phyloP scores from a whole-genome alignment of 2,329 filamentous ascomycete species.

The Pseudopithomyces maydicus region DNA sequence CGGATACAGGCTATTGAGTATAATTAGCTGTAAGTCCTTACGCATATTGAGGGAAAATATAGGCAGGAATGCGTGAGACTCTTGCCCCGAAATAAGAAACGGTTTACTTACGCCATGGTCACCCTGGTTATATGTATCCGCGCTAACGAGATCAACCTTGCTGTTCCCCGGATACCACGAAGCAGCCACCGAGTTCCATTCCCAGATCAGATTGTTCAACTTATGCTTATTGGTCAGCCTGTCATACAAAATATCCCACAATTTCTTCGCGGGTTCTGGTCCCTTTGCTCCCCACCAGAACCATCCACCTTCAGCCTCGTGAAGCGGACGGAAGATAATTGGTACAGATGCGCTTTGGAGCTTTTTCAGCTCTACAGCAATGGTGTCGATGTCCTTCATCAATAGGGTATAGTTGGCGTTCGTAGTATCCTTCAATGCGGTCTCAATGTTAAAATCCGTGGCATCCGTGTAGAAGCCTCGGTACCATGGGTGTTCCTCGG shows the following conservation, averaged over 20 bases:
- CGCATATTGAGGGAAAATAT: no score
- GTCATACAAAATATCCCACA: slow-evolving; percentile 52
- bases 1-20: slow-evolving; percentile 45
- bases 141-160: slow-evolving; percentile 54
- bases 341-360: slow-evolving; percentile 52
- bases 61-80: no score
- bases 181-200: slow-evolving; percentile 54
- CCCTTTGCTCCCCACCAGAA: slow-evolving; percentile 61
- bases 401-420: slow-evolving; percentile 56
- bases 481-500: slow-evolving; percentile 53
- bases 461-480: slow-evolving; percentile 57
- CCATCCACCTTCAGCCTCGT: slow-evolving; percentile 58
- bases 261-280: slow-evolving; percentile 51
- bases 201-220: slow-evolving; percentile 57
- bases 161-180: slow-evolving; percentile 56
- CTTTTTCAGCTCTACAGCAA: slow-evolving; percentile 53
- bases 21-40: background rate
- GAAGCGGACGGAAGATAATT: slow-evolving; percentile 55
- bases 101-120: slow-evolving; percentile 47
- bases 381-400: slow-evolving; percentile 55
- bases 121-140: slow-evolving; percentile 53
- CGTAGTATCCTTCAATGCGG: slow-evolving; percentile 48
- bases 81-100: background rate
- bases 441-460: slow-evolving; percentile 54
- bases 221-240: slow-evolving; percentile 52